Base-by-base conservation (phyloP, 1,284 basidiomycete genomes). In the Sanghuangporus sanghuang region DNA sequence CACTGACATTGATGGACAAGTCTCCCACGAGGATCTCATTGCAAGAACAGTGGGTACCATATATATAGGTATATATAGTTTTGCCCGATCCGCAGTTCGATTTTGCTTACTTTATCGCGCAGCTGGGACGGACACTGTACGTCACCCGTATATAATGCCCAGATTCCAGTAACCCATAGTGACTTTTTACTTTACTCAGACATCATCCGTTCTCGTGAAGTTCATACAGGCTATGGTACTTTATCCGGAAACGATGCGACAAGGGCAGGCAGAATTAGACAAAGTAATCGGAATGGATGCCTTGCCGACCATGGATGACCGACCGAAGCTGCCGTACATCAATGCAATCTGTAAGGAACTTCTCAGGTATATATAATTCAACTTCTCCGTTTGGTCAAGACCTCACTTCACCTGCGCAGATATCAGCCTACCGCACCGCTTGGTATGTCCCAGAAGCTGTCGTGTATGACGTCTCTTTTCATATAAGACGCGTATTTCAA, bases 241-340 rank as follows among this genome's bases (percentile, higher is more conserved):
- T 4, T 50, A 68, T 58, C 70, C 68, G 12, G 68, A 70, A 18
- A 57, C 64, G 9, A 63, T 66, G 53, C 11, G 7, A n/a, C 64
- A 63, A 16, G 70, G 57, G 1, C 68, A 71, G 60, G 66, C 63
- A n/a, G 69, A 72, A 59, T 53, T 72, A 11, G 70, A 71, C 38
- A 35, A 42, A n/a, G 68, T 71, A 27, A 52, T 70, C 8, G 69
- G 70, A 6, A 58, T 46, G 5, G 68, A 70, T 16, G 63, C 66
- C 6, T 52, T 71, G 9, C 71, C 71, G 8, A 62, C 62, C 1
- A 57, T 71, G n/a, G 64, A 64, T 2, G 71, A 72, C 56, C 54
- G 61, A 21, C 55, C 60, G 14, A 56, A 57, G 12, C 50, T 72
- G 16, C 71, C 68, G n/a, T 72, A 70, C 55, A 57, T 68, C 11